A percentile compares a stretch with the other conserved stretches of the same genome.
These are phyloP conservation scores for Ceratocystis cubensis DNA, from an alignment of 2,329 filamentous ascomycete species.

Conservation along the genomic window DNA sequence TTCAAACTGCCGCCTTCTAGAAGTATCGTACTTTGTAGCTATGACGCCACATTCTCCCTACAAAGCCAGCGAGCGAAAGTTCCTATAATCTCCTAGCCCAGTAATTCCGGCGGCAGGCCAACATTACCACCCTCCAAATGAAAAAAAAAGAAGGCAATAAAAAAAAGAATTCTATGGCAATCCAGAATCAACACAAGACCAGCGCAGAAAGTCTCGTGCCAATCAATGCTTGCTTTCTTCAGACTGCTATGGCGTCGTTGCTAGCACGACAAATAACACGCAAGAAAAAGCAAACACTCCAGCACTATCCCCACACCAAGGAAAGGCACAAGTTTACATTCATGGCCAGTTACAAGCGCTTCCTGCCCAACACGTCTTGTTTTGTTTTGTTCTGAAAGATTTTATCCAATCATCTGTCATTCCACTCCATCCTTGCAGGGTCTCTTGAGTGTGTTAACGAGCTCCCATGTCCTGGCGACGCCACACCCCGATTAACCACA, in stretches of 20 bases:
- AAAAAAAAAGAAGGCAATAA: neutral
- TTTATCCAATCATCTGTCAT: too few relatives aligned
- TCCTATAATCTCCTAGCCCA: neutral
- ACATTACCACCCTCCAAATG: neutral
- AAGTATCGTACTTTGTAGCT: neutral
- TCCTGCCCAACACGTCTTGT: too few relatives aligned
- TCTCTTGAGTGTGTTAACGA: too few relatives aligned
- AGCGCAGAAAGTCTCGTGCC: neutral
- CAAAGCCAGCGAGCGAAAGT: neutral
- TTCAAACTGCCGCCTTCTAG: neutral
- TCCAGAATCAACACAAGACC: neutral
- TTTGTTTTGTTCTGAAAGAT: too few relatives aligned
- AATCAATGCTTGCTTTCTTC: neutral
- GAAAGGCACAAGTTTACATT: too few relatives aligned
- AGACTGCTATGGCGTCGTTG: neutral
- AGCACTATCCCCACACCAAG: neutral
- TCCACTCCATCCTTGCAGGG: too few relatives aligned
- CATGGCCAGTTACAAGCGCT: too few relatives aligned
- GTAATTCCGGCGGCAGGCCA: too few relatives aligned
- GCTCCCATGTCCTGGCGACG: too few relatives aligned
- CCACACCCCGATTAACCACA: too few relatives aligned
- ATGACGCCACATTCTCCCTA: constrained; percentile 1
- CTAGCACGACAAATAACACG: neutral
- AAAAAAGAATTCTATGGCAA: neutral
- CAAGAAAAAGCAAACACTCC: neutral